These are phyloP conservation scores for Verticillium albo-atrum DNA, from an alignment of 2,329 filamentous ascomycete species.

Conservation along the genomic window DNA sequence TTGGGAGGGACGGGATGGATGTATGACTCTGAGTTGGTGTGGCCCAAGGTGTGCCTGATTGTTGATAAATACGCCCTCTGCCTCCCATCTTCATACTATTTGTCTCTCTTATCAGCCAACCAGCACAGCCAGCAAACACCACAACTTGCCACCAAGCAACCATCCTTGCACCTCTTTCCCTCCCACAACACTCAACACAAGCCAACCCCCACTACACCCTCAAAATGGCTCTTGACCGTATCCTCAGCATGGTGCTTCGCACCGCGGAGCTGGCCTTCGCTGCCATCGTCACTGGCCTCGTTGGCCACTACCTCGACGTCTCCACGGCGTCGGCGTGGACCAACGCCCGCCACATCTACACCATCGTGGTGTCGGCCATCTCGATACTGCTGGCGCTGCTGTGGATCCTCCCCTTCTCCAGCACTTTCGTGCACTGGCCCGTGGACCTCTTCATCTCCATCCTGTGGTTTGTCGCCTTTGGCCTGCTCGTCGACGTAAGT, in stretches of 20 bases:
- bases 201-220: neutral
- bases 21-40: conserved; percentile 3
- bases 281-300: conserved; percentile 67
- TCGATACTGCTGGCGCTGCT: conserved; percentile 65
- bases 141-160: conserved; percentile 1
- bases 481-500: conserved; percentile 58
- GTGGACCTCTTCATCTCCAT: conserved; percentile 65
- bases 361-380: conserved; percentile 65
- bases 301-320: conserved; percentile 59
- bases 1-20: conserved; percentile 1
- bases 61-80: conserved; percentile 10
- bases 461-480: conserved; percentile 67
- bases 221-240: conserved; percentile 30
- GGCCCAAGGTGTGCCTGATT: neutral
- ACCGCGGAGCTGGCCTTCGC: conserved; percentile 59
- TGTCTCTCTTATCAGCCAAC: neutral
- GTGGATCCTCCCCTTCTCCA: conserved; percentile 68
- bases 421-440: conserved; percentile 65
- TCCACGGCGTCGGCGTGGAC: conserved; percentile 45
- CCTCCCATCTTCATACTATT: neutral
- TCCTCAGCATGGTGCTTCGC: conserved; percentile 33
- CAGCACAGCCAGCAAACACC: neutral
- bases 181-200: neutral
- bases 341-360: conserved; percentile 68
- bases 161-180: neutral